phyloP scores from a whole-genome alignment of 495 filamentous ascomycete species.

The Chlorociboria aeruginascens region DNA sequence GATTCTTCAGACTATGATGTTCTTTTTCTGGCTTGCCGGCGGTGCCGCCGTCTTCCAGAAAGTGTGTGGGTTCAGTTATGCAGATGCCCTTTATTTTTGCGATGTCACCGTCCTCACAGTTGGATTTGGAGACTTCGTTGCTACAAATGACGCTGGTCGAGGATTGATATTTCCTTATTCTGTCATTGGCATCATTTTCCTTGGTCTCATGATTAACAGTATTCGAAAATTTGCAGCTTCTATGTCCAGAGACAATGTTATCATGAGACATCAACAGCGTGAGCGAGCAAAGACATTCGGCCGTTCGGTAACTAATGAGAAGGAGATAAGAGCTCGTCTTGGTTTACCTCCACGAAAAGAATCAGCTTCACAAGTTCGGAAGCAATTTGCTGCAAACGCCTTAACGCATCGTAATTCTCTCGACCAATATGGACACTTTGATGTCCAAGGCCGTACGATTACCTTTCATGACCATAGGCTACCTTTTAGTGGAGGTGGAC shows the following conservation, averaged over 20 bases:
- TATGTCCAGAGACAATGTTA: conserved; percentile 52
- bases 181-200: conserved; percentile 59
- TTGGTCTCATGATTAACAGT: conserved; percentile 64
- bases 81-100: conserved; percentile 60
- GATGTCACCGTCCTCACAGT: conserved; percentile 67
- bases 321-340: conserved; percentile 29
- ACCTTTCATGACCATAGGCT: conserved; percentile 23
- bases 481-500: conserved; percentile 4
- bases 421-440: conserved; percentile 24
- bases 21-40: conserved; percentile 58
- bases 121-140: conserved; percentile 51
- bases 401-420: conserved; percentile 17
- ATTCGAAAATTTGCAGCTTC: conserved; percentile 53
- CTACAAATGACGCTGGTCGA: conserved; percentile 34
- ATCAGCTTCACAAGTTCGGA: conserved; percentile 1
- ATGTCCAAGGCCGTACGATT: conserved; percentile 25
- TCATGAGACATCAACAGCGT: conserved; percentile 49
- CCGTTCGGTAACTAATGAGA: conserved; percentile 36
- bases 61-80: conserved; percentile 53
- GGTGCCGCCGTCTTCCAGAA: conserved; percentile 51
- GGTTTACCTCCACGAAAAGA: conserved; percentile 24
- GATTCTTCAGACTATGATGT: conserved; percentile 67
- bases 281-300: conserved; percentile 44
- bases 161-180: conserved; percentile 59
- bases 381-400: conserved; percentile 4